Base-by-base conservation (phyloP, 2,329 filamentous ascomycete genomes). In the Ceratocystis harringtonii region DNA sequence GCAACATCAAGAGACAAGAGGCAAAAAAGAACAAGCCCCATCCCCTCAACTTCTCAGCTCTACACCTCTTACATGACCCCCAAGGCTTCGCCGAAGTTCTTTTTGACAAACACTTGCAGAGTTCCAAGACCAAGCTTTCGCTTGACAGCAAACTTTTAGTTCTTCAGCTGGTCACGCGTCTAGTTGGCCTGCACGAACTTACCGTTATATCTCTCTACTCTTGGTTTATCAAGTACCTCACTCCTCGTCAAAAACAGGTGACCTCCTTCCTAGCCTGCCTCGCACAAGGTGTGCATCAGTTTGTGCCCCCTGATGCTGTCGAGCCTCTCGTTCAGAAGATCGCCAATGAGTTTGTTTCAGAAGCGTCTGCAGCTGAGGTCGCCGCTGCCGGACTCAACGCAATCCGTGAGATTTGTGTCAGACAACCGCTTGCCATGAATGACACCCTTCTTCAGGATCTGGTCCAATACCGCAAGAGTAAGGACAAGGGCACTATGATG, bases 401-500 rank as follows among this genome's bases (percentile, higher is more conserved):
- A 15, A 97, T 99, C 69, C 85, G 94, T 62, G 94, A 99, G 72
- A 89, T 99, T 30, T 96, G 92, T 74, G 87, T 86, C 2, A 83
- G 94, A 69, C 94, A 99, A 72, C 92, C 94, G 1, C 78, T 97
- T n/a, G 92, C 92, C 5, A 97, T 99, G 89, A 91, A 85, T 63
- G 92, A 97, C 69, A 96, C 92, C 0, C 77, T 99, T n/a, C 78
- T 99, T 36, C 92, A 99, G 74, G 94, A 99, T 78, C 77, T 99
- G 63, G 91, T 97, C 8, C 88, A 94, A 78, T 97, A 99, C 76
- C 84, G 90, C 68, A 96, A 95, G 79, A 95, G 90, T 73, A 99
- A 99, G 74, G 94, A 99, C 73, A 99, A 97, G 79, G 92, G 92
- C 67, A 89, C 94, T n/a, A 92, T 95, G 83, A 97, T 99, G 94